Conservation (phyloP, 1,284 basidiomycete genomes). For the Rhodotorula sp. region DNA sequence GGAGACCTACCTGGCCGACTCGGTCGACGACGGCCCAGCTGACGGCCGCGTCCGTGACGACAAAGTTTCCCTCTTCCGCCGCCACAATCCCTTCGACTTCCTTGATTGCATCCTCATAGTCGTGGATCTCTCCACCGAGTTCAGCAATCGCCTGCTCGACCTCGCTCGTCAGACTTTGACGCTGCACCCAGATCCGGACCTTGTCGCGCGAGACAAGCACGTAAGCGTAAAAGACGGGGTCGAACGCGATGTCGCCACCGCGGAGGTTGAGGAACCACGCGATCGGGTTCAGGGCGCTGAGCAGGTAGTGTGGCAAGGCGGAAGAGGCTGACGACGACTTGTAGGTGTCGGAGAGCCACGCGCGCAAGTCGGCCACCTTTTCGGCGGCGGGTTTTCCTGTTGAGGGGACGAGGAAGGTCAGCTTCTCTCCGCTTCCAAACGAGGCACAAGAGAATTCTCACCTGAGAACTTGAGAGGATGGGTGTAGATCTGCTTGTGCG, state of each 20-base stretch:
- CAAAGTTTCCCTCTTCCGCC: slow-evolving; percentile 8
- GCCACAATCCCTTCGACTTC: slow-evolving; percentile 4
- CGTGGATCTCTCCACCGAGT: slow-evolving; percentile 61
- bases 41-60: slow-evolving; percentile 13
- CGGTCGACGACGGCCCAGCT: slow-evolving; percentile 69
- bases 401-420: neutral
- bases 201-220: slow-evolving; percentile 59
- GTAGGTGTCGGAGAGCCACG: slow-evolving; percentile 64
- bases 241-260: slow-evolving; percentile 77
- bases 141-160: slow-evolving; percentile 60
- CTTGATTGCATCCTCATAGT: slow-evolving; percentile 66
- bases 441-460: neutral
- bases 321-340: slow-evolving; percentile 29
- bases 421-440: neutral
- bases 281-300: slow-evolving; percentile 53
- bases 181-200: slow-evolving; percentile 53
- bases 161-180: slow-evolving; percentile 59
- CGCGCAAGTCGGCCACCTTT: slow-evolving; percentile 66
- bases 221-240: slow-evolving; percentile 85
- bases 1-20: slow-evolving; percentile 55
- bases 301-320: slow-evolving; percentile 51
- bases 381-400: slow-evolving; percentile 60
- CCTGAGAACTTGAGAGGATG: slow-evolving; percentile 68
- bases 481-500: slow-evolving; percentile 65
- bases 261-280: slow-evolving; percentile 81